Conservation (phyloP, 176 grass and related monocot species). For the Dactylis glomerata region DNA sequence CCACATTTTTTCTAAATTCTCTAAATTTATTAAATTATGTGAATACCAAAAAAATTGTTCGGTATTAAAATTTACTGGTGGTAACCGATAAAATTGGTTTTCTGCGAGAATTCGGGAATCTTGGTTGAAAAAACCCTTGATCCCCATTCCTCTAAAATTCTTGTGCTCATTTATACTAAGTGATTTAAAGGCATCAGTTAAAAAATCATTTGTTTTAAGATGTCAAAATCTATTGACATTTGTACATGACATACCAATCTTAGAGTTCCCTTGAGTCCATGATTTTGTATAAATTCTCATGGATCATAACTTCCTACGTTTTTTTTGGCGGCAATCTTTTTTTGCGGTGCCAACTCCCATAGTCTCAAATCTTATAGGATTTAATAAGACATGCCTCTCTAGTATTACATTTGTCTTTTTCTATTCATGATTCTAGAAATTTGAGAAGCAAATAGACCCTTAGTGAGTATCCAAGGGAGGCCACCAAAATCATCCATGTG, state of each 20-base stretch:
- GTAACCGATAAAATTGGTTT: too few relatives aligned
- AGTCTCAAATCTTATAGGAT: background rate
- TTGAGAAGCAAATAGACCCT: background rate
- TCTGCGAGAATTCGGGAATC: too few relatives aligned
- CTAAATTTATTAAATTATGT: too few relatives aligned
- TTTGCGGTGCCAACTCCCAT: background rate
- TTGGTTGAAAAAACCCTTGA: too few relatives aligned
- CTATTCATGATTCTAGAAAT: background rate
- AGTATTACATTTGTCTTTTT: background rate
- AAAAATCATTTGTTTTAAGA: background rate
- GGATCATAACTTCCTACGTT: background rate
- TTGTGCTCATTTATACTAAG: background rate
- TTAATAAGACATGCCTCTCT: background rate
- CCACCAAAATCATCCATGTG: too few relatives aligned
- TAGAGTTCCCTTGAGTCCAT: background rate
- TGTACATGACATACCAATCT: background rate
- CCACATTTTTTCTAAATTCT: too few relatives aligned
- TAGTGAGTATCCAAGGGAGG: background rate
- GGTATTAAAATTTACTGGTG: too few relatives aligned
- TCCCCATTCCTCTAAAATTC: background rate
- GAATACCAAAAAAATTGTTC: too few relatives aligned
- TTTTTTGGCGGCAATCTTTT: background rate
- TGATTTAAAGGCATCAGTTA: background rate
- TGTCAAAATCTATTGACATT: background rate
- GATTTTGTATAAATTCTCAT: background rate